Percentiles rank a stretch among this genome's conserved stretches.
Evolutionary conservation across 2,329 filamentous ascomycete species (phyloP).

Genomic region (Fusarium sp.): DNA sequence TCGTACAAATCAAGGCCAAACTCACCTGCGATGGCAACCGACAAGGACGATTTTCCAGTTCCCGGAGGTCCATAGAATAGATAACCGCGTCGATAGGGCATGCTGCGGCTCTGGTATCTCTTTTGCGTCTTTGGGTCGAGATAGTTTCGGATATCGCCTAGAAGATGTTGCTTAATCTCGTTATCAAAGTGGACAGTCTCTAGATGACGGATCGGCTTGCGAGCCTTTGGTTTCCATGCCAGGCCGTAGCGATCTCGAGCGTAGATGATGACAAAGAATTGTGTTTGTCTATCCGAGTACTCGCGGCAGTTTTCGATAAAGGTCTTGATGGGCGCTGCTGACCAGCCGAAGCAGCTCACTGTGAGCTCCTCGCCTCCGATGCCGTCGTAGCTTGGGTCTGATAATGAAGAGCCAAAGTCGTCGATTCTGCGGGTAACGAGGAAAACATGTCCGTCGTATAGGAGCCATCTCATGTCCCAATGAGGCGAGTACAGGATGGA

Average conservation of each 20-base stretch:
- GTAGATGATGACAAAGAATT: conserved; percentile 62
- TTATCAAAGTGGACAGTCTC: conserved; percentile 62
- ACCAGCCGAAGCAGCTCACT: conserved; percentile 61
- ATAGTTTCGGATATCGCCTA: conserved; percentile 62
- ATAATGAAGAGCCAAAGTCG: conserved; percentile 49
- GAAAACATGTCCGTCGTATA: conserved; percentile 57
- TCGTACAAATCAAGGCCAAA: conserved; percentile 61
- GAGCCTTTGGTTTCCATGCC: conserved; percentile 59
- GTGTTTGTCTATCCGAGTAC: conserved; percentile 57
- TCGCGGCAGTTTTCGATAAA: conserved; percentile 59
- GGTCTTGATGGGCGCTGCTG: conserved; percentile 57
- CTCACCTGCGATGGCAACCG: conserved; percentile 61
- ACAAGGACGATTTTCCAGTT: conserved; percentile 67
- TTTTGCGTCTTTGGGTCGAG: conserved; percentile 57
- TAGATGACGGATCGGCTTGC: conserved; percentile 58
- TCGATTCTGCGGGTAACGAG: conserved; percentile 55
- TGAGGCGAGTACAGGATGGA: conserved; percentile 57
- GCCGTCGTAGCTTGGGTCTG: conserved; percentile 56
- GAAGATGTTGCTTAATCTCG: conserved; percentile 55
- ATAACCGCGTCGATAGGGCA: conserved; percentile 60
- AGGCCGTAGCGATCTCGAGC: conserved; percentile 56
- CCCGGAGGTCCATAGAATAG: conserved; percentile 71
- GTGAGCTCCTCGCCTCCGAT: conserved; percentile 57
- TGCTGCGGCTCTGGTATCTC: conserved; percentile 68
- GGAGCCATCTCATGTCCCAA: conserved; percentile 59